Evolutionary conservation across 1,284 basidiomycete species (phyloP).

Genomic region (Boletus smithii): DNA sequence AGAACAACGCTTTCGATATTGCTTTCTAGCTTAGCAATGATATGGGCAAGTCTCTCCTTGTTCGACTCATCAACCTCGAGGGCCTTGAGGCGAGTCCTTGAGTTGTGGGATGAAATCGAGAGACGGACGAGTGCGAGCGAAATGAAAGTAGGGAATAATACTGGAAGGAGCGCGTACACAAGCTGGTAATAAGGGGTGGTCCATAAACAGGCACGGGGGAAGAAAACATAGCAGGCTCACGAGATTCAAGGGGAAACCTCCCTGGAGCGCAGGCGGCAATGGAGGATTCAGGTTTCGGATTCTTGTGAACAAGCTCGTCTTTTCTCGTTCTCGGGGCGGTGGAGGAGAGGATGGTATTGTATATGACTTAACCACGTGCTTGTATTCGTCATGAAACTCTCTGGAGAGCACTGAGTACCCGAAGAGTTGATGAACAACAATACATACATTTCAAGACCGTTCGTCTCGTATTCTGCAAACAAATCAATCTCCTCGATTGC

Average conservation of each 20-base stretch:
- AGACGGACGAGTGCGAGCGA: constrained; percentile 51
- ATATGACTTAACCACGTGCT: constrained; percentile 53
- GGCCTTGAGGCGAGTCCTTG: constrained; percentile 55
- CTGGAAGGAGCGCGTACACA: constrained; percentile 52
- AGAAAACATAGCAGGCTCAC: constrained; percentile 42
- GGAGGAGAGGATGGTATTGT: constrained; percentile 37
- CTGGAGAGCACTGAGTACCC: constrained; percentile 35
- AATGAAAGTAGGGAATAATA: constrained; percentile 61
- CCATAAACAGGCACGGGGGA: neutral
- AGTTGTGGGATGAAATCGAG: constrained; percentile 49
- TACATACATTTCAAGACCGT: constrained; percentile 62
- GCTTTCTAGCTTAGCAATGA: constrained; percentile 55
- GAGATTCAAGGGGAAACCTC: constrained; percentile 69
- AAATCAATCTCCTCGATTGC: constrained; percentile 70
- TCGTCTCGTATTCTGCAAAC: constrained; percentile 56
- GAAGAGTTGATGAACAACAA: constrained; percentile 2
- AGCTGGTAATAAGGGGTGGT: constrained; percentile 37
- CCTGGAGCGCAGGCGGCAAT: constrained; percentile 63
- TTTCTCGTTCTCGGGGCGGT: constrained; percentile 9
- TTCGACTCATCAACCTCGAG: constrained; percentile 50
- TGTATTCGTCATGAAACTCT: constrained; percentile 53
- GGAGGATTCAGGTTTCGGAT: constrained; percentile 35
- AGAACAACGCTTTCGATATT: constrained; percentile 52
- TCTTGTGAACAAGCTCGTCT: constrained; percentile 43
- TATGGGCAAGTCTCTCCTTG: constrained; percentile 46